A percentile compares a stretch with the other conserved stretches of the same genome.
Evolutionary conservation across 768 basidiomycete genomes (phyloP).

Genomic region (Mycena pura): DNA sequence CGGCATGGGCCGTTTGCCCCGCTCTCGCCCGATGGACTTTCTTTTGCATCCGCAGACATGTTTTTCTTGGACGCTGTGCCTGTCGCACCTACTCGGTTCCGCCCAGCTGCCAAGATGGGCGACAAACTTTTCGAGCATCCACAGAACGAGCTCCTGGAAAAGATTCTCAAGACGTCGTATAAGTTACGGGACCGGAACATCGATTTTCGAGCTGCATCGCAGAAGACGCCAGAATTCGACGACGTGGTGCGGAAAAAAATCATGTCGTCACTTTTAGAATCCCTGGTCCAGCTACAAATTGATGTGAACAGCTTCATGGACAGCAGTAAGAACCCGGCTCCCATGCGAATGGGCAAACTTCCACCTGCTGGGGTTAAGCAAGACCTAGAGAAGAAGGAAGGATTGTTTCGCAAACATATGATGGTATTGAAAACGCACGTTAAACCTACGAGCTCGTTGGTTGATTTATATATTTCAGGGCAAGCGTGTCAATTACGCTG

Average conservation of each 20-base stretch:
- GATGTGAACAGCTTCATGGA: slow-evolving; percentile 98
- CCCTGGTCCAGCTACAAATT: slow-evolving; percentile 87
- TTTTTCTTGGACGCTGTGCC: slow-evolving; percentile 95
- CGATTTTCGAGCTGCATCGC: slow-evolving; percentile 64
- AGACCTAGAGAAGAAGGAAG: slow-evolving; percentile 97
- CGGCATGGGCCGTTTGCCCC: slow-evolving; percentile 87
- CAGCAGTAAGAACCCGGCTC: slow-evolving; percentile 90
- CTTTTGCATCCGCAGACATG: slow-evolving; percentile 86
- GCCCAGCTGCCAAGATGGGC: slow-evolving; percentile 90
- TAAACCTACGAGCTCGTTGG: neutral
- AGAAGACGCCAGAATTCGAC: slow-evolving; percentile 62
- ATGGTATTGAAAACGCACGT: slow-evolving; percentile 67
- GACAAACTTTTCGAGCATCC: slow-evolving; percentile 95
- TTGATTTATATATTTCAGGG: slow-evolving; percentile 59
- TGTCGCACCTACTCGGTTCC: slow-evolving; percentile 93
- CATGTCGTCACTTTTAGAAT: slow-evolving; percentile 75
- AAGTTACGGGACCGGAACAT: slow-evolving; percentile 78
- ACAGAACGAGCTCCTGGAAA: slow-evolving; percentile 89
- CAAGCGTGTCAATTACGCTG: slow-evolving; percentile 99
- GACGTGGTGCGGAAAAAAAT: slow-evolving; percentile 58
- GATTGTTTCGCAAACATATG: slow-evolving; percentile 98
- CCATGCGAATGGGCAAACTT: slow-evolving; percentile 85
- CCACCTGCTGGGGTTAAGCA: slow-evolving; percentile 97
- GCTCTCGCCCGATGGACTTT: slow-evolving; percentile 63
- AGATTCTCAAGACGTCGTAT: slow-evolving; percentile 81